Evolutionary conservation across 2,329 filamentous ascomycete species (phyloP).

Genomic region (Colletotrichum sp.): DNA sequence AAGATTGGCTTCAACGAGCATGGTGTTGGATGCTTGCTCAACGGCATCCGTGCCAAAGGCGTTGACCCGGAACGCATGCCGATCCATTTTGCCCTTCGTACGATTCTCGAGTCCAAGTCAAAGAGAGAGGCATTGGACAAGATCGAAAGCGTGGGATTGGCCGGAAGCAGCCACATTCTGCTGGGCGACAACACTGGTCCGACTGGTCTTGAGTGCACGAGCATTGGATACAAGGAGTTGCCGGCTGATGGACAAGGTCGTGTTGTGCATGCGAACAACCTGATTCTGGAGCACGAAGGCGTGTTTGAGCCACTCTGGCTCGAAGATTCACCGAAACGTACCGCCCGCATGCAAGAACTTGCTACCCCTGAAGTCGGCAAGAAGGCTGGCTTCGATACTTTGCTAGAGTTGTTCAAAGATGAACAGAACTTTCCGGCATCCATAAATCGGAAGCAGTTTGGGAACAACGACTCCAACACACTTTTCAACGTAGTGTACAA

Average conservation of each 20-base stretch:
- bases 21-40: conserved; percentile 51
- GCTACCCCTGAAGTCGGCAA: neutral
- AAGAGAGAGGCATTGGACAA: neutral
- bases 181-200: neutral
- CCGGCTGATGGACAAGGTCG: neutral
- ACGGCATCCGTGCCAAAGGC: neutral
- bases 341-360: neutral
- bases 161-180: neutral
- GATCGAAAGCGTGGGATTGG: neutral
- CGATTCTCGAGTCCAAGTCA: neutral
- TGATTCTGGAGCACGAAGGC: neutral
- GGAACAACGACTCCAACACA: neutral
- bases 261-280: neutral
- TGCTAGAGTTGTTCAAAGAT: neutral
- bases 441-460: neutral
- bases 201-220: neutral
- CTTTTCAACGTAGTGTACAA: neutral
- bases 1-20: conserved; percentile 69
- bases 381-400: neutral
- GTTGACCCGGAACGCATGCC: neutral
- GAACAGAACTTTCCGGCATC: neutral
- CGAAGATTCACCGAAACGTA: neutral
- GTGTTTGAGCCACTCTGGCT: neutral
- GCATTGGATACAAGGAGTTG: neutral
- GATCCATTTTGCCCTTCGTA: neutral